A percentile compares a stretch with the other conserved stretches of the same genome.
Evolutionary conservation across 2,329 filamentous ascomycete genomes (phyloP).

Genomic region (Xylaria sp.): DNA sequence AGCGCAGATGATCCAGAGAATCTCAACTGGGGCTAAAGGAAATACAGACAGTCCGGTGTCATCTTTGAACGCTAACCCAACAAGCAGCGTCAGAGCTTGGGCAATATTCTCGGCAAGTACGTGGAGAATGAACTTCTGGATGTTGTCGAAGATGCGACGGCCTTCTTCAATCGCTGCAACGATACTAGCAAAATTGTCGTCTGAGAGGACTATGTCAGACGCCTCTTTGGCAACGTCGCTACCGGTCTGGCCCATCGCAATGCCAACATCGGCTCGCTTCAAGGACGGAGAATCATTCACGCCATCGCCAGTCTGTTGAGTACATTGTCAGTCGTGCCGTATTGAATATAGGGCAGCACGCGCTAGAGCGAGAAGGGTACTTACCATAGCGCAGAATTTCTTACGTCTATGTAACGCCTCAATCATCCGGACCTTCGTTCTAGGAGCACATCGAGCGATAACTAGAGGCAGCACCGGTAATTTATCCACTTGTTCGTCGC

Average conservation of each 20-base stretch:
- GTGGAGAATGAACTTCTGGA: constrained; percentile 79
- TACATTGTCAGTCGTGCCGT: constrained; percentile 4
- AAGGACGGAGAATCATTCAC: constrained; percentile 79
- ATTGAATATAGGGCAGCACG: constrained; percentile 50
- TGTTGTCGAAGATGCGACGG: constrained; percentile 78
- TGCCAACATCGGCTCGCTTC: constrained; percentile 76
- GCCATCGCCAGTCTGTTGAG: constrained; percentile 70
- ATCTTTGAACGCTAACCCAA: constrained; percentile 79
- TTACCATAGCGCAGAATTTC: constrained; percentile 72
- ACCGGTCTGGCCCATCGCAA: constrained; percentile 69
- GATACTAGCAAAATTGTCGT: constrained; percentile 80
- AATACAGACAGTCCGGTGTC: constrained; percentile 72
- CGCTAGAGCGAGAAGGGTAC: constrained; percentile 19
- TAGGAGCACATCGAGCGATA: constrained; percentile 74
- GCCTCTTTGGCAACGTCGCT: constrained; percentile 72
- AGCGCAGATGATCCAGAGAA: constrained; percentile 85
- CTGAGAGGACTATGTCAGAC: constrained; percentile 74
- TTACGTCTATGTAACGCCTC: constrained; percentile 74
- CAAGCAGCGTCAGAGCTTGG: constrained; percentile 74
- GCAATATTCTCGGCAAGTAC: constrained; percentile 77
- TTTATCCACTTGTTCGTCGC: constrained; percentile 70
- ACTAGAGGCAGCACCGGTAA: constrained; percentile 74
- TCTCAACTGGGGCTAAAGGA: constrained; percentile 78
- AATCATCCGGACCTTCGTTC: constrained; percentile 79
- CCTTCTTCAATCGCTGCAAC: constrained; percentile 77